phyloP scores from a whole-genome alignment of 2,329 filamentous ascomycete genomes.

The Pseudogymnoascus sp. region DNA sequence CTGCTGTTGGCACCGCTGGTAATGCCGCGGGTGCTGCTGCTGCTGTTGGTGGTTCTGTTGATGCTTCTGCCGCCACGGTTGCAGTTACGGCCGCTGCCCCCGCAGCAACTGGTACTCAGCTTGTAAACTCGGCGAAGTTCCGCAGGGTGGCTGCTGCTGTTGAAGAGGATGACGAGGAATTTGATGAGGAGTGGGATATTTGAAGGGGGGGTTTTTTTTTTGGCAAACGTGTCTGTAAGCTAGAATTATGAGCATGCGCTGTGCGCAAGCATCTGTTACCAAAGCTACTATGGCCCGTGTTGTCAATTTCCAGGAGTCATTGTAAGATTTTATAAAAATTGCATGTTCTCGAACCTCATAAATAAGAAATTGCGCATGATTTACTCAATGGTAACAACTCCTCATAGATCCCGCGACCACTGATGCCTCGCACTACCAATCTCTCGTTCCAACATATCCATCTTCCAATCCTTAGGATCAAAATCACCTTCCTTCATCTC shows the following conservation, averaged over 20 bases:
- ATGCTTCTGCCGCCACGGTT: slow-evolving; percentile 7
- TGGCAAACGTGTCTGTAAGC: neutral
- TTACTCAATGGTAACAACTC: no score
- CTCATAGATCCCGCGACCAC: neutral
- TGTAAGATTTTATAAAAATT: neutral
- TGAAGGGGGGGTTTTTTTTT: neutral
- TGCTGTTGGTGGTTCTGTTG: neutral
- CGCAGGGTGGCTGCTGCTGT: neutral
- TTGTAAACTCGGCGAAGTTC: neutral
- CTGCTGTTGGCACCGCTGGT: neutral
- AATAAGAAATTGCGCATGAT: neutral
- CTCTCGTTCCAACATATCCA: slow-evolving; percentile 14
- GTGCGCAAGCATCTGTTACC: neutral
- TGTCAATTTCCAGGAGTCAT: neutral
- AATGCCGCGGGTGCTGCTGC: no score
- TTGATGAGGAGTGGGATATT: neutral
- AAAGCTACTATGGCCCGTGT: neutral
- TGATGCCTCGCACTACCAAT: neutral
- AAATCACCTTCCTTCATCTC: slow-evolving; percentile 14
- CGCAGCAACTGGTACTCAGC: neutral
- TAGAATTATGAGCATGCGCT: neutral
- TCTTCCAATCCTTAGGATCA: slow-evolving; percentile 15
- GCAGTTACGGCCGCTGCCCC: neutral
- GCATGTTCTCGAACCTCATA: neutral
- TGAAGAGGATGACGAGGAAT: neutral